Evolutionary conservation across 2,329 filamentous ascomycete species (phyloP).

Genomic region (Apiospora pterosperma): DNA sequence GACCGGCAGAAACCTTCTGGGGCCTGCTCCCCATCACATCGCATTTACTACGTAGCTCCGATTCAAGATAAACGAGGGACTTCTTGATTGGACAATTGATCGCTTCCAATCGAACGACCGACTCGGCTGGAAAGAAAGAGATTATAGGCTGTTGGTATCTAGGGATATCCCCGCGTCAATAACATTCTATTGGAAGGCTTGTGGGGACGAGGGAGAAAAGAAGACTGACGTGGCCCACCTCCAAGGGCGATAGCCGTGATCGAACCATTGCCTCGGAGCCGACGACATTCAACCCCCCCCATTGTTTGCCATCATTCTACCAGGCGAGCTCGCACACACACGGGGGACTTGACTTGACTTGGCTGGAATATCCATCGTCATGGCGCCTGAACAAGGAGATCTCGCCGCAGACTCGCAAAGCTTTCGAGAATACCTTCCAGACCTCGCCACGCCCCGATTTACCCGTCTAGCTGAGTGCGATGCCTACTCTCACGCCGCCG

Average conservation of each 20-base stretch:
- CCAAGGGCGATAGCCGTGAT: background rate
- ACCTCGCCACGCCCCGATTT: constrained; percentile 59
- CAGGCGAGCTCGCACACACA: no score
- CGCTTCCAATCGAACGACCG: background rate
- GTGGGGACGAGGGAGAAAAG: background rate
- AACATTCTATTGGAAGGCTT: background rate
- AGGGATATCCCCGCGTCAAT: background rate
- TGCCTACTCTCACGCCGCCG: constrained; percentile 58
- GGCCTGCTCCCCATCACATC: background rate
- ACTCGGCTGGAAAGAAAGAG: no score
- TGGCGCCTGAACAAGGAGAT: background rate
- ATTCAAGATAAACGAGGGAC: background rate
- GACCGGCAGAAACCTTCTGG: background rate
- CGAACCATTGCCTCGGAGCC: background rate
- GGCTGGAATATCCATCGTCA: background rate
- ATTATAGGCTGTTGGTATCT: background rate
- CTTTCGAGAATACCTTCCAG: constrained; percentile 50
- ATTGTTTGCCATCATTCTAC: no score
- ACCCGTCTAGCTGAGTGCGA: constrained; percentile 60
- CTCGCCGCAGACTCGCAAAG: background rate
- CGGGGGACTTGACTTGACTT: background rate
- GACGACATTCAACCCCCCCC: no score
- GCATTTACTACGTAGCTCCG: background rate
- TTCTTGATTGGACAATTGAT: background rate
- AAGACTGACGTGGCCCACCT: background rate